Conservation (phyloP, 768 basidiomycete genomes). For the Multifurca ochricompacta region DNA sequence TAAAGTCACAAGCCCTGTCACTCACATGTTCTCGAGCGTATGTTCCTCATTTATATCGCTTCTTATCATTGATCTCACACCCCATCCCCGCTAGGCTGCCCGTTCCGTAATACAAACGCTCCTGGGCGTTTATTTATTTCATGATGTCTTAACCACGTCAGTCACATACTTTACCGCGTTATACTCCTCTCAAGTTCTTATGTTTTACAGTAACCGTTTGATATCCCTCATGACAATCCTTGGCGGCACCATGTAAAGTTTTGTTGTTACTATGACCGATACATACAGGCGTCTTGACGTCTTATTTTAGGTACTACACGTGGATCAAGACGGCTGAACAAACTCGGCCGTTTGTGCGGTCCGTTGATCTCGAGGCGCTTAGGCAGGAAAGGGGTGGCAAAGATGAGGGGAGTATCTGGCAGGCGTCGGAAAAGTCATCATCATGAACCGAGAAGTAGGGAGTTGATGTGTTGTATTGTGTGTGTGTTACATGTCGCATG, state of each 20-base stretch:
- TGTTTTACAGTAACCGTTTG: slow-evolving; percentile 14
- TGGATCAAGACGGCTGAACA: slow-evolving; percentile 41
- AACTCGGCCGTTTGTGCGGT: slow-evolving; percentile 24
- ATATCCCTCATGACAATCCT: slow-evolving; percentile 50
- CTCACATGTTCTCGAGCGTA: slow-evolving; percentile 80
- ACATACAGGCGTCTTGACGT: not conserved
- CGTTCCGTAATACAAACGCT: slow-evolving; percentile 79
- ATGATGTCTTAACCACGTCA: slow-evolving; percentile 65
- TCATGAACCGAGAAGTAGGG: too few species aligned
- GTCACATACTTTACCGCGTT: slow-evolving; percentile 24
- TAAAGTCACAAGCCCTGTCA: slow-evolving; percentile 75
- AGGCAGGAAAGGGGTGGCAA: slow-evolving; percentile 21
- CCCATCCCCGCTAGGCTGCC: slow-evolving; percentile 44
- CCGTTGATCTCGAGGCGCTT: slow-evolving; percentile 36
- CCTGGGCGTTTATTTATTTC: slow-evolving; percentile 69
- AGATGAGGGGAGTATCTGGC: slow-evolving; percentile 25
- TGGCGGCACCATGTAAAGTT: slow-evolving; percentile 54
- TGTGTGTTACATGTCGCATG: too few species aligned
- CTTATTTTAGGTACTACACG: slow-evolving; percentile 44
- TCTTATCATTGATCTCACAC: not conserved
- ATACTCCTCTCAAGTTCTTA: not conserved
- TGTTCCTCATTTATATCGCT: slow-evolving; percentile 25
- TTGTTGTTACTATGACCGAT: not conserved
- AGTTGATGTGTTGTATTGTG: too few species aligned
- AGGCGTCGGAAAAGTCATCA: slow-evolving; percentile 25